Conservation (phyloP, 2,329 filamentous ascomycete genomes). For the Alternaria sp. region DNA sequence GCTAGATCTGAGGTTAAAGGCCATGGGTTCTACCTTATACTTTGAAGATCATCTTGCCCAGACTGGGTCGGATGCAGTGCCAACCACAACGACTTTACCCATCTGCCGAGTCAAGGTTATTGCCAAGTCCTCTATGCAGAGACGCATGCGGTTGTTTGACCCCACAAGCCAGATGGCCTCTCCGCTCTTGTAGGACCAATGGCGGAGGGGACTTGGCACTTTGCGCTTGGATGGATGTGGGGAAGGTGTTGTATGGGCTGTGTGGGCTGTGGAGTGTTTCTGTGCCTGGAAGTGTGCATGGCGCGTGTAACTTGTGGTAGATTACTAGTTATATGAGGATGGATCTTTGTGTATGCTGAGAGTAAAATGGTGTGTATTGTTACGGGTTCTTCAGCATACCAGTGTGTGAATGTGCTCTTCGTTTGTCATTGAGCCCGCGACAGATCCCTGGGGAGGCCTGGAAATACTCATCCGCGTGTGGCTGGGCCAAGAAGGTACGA, state of each 20-base stretch:
- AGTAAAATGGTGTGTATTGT: neutral
- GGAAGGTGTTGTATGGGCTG: constrained; percentile 18
- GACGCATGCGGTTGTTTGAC: constrained; percentile 22
- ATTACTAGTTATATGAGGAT: neutral
- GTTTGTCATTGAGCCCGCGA: too few species aligned
- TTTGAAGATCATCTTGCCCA: constrained; percentile 22
- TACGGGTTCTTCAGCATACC: neutral
- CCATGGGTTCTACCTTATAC: constrained; percentile 27
- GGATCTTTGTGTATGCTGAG: neutral
- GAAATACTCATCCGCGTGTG: constrained; percentile 3
- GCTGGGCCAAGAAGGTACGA: neutral
- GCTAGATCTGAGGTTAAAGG: neutral
- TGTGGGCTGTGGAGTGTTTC: too few species aligned
- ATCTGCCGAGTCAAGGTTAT: constrained; percentile 34
- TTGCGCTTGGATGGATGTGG: constrained; percentile 33
- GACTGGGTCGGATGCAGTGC: constrained; percentile 16
- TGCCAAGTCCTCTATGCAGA: constrained; percentile 18
- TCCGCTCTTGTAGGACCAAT: constrained; percentile 15
- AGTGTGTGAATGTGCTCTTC: neutral
- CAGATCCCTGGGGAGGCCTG: neutral
- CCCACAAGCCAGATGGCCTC: constrained; percentile 30
- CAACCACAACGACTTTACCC: constrained; percentile 26
- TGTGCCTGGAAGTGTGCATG: neutral
- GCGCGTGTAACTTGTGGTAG: neutral
- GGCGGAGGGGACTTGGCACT: constrained; percentile 24